Percentiles rank a stretch among this genome's conserved stretches.
Conservation (phyloP, 2,329 filamentous ascomycete genomes). For the Penicillium sp. region DNA sequence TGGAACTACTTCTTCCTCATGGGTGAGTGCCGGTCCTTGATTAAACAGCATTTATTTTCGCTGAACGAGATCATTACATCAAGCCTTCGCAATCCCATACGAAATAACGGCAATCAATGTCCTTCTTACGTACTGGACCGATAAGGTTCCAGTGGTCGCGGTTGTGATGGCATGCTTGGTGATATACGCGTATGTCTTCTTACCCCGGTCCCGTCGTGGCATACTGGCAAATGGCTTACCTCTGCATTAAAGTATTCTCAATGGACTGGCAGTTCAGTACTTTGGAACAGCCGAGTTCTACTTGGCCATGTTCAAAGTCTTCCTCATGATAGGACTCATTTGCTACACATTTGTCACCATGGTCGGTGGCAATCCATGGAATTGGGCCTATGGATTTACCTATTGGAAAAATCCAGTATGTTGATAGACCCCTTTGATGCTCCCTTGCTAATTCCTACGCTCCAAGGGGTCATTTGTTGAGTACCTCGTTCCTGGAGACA, state of each 20-base stretch:
- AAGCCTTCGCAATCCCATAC: constrained; percentile 9
- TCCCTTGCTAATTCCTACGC: constrained; percentile 1
- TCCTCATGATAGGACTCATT: constrained; percentile 33
- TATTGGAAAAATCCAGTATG: constrained; percentile 53
- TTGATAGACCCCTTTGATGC: neutral
- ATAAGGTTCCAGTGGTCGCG: constrained; percentile 28
- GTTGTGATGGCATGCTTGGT: constrained; percentile 39
- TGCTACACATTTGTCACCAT: constrained; percentile 67
- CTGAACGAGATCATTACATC: neutral
- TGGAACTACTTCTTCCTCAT: constrained; percentile 30
- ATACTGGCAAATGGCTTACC: neutral
- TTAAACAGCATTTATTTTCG: neutral
- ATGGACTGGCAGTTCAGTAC: constrained; percentile 42
- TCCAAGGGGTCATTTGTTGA: constrained; percentile 58
- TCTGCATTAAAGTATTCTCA: constrained; percentile 27
- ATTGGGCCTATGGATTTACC: constrained; percentile 67
- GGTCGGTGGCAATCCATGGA: constrained; percentile 70
- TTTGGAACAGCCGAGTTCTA: constrained; percentile 50
- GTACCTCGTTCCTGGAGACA: constrained; percentile 56
- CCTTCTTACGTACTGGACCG: constrained; percentile 15
- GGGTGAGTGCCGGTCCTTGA: constrained; percentile 5
- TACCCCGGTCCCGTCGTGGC: neutral
- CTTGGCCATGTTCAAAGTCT: constrained; percentile 44
- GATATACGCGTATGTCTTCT: constrained; percentile 32
- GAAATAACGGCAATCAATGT: constrained; percentile 16